Base-by-base conservation (phyloP, 805 yeast genomes). In the Kluyveromyces wickerhamii region DNA sequence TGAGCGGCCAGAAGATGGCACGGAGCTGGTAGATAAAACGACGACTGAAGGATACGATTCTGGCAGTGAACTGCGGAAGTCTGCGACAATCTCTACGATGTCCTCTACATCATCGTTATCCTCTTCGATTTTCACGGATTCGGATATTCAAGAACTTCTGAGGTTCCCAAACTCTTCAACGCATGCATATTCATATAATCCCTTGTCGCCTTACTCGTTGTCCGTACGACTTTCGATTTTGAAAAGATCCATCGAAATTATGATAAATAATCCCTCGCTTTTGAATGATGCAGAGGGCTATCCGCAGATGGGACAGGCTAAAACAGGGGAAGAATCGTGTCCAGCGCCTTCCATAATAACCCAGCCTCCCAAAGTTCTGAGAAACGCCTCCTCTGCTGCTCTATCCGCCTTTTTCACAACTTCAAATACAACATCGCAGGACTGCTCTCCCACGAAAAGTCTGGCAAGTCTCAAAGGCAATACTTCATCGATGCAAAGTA, bases 131-230 rank as follows among this genome's bases (percentile, higher is more conserved):
- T n/a, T 35, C 11, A 37, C 45, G 18, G 61, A 56, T 2, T 57
- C 52, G 4, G 60, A 52, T 32, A 29, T 51, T 11, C 51, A 58
- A 8, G 75, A 78, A 36, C 65, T 81, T 13, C 52, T 77, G 25
- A 70, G 67, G 41, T 79, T 84, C 49, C 86, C 89, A 4, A 74
- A 77, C 17, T 87, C 81, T 45, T 81, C 92, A 9, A 74, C 92
- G 1, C 88, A 82, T 52, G 81, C 94, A 2, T 85, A 81, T 51
- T 83, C 94, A 0, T 85, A 85, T 53, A 85, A 92, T 3, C 83
- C 81, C 35, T 60, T 84, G 37, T 78, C 89, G 1, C 92, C 88
- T 7, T 81, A 82, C 51, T 79, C 94, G 1, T 57, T 85, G 37
- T 84, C 92, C 0, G 71, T 83, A 31, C 64, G 95, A 37, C 59